A percentile compares a stretch with the other conserved stretches of the same genome.
These are phyloP conservation scores for Lentinula raphanica DNA, from an alignment of 768 basidiomycete species.

Conservation along the genomic window DNA sequence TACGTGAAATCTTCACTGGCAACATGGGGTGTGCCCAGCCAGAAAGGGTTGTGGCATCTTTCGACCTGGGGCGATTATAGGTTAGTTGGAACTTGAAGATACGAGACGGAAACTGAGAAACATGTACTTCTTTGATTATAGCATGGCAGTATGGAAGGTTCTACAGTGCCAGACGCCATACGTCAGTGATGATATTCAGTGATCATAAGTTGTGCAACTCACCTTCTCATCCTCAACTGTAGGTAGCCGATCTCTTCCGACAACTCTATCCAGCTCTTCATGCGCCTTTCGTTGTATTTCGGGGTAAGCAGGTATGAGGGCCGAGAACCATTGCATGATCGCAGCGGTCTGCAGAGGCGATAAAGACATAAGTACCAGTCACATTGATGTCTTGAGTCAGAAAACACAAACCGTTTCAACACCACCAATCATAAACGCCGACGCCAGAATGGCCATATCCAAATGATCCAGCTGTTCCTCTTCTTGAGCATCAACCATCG, in stretches of 20 bases:
- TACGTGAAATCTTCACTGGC: slow-evolving; percentile 26
- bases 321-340: slow-evolving; percentile 29
- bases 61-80: slow-evolving; percentile 8
- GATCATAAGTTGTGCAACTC: not conserved
- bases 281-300: slow-evolving; percentile 25
- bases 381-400: no score
- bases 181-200: not conserved
- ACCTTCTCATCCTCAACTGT: slow-evolving; percentile 16
- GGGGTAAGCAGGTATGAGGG: slow-evolving; percentile 25
- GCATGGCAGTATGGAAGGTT: slow-evolving; percentile 23
- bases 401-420: slow-evolving; percentile 23
- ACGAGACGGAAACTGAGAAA: not conserved
- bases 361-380: not conserved
- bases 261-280: slow-evolving; percentile 30
- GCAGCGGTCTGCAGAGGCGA: slow-evolving; percentile 19
- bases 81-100: not conserved
- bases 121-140: slow-evolving; percentile 20
- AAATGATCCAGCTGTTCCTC: slow-evolving; percentile 24
- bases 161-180: not conserved
- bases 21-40: slow-evolving; percentile 23
- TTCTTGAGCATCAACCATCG: slow-evolving; percentile 20
- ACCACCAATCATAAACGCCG: slow-evolving; percentile 26
- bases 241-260: slow-evolving; percentile 26
- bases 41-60: slow-evolving; percentile 20
- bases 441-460: slow-evolving; percentile 25